Percentiles rank a stretch among this genome's conserved stretches.
phyloP scores from a whole-genome alignment of 352 stramenopile species.

The Globisporangium splendens region DNA sequence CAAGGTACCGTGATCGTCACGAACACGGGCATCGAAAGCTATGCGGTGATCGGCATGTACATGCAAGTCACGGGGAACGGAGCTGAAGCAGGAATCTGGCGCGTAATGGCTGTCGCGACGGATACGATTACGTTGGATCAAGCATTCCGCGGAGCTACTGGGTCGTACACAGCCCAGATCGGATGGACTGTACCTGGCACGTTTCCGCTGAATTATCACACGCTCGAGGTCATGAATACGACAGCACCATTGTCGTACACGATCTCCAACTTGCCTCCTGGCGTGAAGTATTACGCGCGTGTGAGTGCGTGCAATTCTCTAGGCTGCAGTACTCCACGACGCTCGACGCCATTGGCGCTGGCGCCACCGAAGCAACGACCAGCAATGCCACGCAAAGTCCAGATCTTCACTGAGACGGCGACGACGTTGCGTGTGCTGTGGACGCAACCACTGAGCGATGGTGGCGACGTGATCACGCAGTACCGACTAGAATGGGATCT shows the following conservation, averaged over 20 bases:
- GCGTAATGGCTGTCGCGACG: conserved; percentile 36
- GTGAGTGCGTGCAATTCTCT: conserved; percentile 89
- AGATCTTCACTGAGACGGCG: conserved; percentile 63
- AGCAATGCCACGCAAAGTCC: conserved; percentile 72
- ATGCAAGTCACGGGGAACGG: conserved; percentile 34
- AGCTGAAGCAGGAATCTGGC: conserved; percentile 36
- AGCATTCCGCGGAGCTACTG: conserved; percentile 32
- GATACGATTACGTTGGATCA: conserved; percentile 53
- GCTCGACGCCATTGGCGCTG: conserved; percentile 65
- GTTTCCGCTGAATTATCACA: conserved; percentile 52
- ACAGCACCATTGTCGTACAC: conserved; percentile 37
- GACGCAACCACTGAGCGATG: conserved; percentile 88
- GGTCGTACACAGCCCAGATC: conserved; percentile 34
- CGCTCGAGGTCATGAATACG: conserved; percentile 17
- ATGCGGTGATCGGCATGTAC: conserved; percentile 50
- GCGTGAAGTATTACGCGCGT: conserved; percentile 79
- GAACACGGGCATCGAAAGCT: conserved; percentile 30
- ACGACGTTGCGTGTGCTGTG: conserved; percentile 86
- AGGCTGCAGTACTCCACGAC: conserved; percentile 83
- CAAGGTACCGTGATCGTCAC: conserved; percentile 33
- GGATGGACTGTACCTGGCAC: conserved; percentile 68
- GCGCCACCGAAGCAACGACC: conserved; percentile 86
- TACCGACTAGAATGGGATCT: conserved; percentile 95
- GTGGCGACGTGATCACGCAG: conserved; percentile 90
- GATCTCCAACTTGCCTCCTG: conserved; percentile 64